phyloP scores from a whole-genome alignment of 345 rosid genomes.

The Capsella bursapastoris region DNA sequence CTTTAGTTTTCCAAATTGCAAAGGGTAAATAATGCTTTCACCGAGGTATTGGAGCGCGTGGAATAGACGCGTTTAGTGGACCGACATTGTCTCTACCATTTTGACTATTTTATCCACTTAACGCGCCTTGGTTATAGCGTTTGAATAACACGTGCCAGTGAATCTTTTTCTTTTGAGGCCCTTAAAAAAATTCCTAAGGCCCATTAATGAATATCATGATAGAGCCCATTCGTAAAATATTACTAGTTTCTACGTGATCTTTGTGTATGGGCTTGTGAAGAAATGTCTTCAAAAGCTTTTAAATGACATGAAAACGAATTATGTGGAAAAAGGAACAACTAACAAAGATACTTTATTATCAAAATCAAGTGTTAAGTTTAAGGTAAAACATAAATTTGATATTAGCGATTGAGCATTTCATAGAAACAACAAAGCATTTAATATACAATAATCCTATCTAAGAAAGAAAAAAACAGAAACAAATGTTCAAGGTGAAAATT shows the following conservation, averaged over 20 bases:
- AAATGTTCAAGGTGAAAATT: conserved; percentile 33
- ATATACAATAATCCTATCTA: background rate
- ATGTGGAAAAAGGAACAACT: background rate
- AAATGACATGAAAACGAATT: background rate
- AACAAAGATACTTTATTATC: background rate
- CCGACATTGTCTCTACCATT: conserved; percentile 44
- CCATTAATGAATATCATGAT: background rate
- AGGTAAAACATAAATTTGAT: background rate
- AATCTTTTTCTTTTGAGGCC: conserved; percentile 8
- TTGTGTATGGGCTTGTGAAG: background rate
- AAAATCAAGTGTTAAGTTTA: background rate
- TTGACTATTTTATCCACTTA: conserved; percentile 44
- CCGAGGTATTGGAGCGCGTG: conserved; percentile 18
- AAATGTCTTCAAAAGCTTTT: background rate
- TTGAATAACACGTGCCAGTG: conserved; percentile 33
- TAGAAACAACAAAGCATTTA: conserved; percentile 14
- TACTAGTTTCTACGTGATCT: background rate
- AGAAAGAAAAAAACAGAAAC: background rate
- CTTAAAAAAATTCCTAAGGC: background rate
- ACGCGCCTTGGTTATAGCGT: conserved; percentile 40
- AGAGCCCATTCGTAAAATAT: background rate
- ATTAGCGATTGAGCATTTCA: conserved; percentile 12
- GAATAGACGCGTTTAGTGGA: background rate
- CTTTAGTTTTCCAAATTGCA: background rate
- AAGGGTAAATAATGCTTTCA: background rate